Percentiles rank a stretch among this genome's conserved stretches.
phyloP scores from a whole-genome alignment of 352 stramenopile species.

The Phytophthora citricola region DNA sequence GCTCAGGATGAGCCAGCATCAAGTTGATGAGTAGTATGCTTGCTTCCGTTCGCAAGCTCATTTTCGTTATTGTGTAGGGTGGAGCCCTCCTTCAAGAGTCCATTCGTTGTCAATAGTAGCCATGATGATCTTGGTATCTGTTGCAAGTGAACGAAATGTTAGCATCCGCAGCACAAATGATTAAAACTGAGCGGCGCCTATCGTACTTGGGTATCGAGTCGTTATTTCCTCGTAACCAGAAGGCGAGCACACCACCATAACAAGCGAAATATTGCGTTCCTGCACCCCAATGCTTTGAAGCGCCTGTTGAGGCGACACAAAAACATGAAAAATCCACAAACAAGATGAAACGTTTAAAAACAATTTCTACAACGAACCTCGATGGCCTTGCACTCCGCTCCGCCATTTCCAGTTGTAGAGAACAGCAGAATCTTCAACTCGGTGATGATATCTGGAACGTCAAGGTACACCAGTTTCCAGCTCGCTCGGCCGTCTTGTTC shows the following conservation, averaged over 20 bases:
- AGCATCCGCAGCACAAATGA: background rate
- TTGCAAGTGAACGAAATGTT: background rate
- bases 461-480: conserved; percentile 3
- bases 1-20: no score
- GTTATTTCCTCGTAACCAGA: background rate
- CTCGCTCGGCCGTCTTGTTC: background rate
- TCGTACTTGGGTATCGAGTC: conserved; percentile 1
- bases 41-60: no score
- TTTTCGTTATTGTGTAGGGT: background rate
- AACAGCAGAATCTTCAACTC: background rate
- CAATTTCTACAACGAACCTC: background rate
- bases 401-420: background rate
- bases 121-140: background rate
- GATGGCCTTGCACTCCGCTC: conserved; percentile 2
- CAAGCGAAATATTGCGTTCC: background rate
- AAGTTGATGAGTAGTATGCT: no score
- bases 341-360: background rate
- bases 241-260: background rate
- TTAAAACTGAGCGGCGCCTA: background rate
- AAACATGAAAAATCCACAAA: background rate
- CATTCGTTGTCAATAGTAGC: background rate
- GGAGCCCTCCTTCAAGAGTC: background rate
- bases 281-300: conserved; percentile 1
- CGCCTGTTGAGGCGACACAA: background rate
- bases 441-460: conserved; percentile 2